A percentile compares a stretch with the other conserved stretches of the same genome.
Evolutionary conservation across 192 early-diverging fungal genomes (phyloP).

Genomic region (Rhizophagus sp.): DNA sequence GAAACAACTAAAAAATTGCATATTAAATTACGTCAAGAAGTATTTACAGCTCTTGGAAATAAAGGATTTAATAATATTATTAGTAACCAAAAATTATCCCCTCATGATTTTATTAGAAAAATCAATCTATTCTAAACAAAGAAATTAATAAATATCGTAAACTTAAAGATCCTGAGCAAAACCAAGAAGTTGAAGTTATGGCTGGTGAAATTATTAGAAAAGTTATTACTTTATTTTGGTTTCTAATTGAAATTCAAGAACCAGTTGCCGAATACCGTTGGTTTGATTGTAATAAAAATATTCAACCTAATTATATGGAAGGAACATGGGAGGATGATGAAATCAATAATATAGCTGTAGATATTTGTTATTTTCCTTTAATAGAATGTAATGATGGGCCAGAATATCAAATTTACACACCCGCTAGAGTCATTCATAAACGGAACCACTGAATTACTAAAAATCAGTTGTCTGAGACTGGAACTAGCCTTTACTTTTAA

Average conservation of each 20-base stretch:
- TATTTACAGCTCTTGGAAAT: slow-evolving; percentile 17
- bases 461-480: no score
- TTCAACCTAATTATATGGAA: neutral
- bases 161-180: neutral
- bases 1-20: neutral
- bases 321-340: neutral
- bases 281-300: neutral
- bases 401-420: neutral
- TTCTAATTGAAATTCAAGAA: slow-evolving; percentile 10
- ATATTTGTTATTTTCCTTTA: slow-evolving; percentile 12
- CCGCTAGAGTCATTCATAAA: neutral
- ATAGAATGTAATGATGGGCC: neutral
- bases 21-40: slow-evolving; percentile 25
- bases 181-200: neutral
- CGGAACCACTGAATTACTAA: no score
- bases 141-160: neutral
- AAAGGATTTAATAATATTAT: neutral
- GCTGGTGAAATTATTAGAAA: neutral
- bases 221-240: neutral
- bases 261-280: neutral
- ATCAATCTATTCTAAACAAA: neutral
- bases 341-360: neutral
- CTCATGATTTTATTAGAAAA: neutral
- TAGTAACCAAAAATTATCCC: neutral
- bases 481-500: no score